phyloP scores from a whole-genome alignment of 164 flowering plant species.

The Vitis riparia region DNA sequence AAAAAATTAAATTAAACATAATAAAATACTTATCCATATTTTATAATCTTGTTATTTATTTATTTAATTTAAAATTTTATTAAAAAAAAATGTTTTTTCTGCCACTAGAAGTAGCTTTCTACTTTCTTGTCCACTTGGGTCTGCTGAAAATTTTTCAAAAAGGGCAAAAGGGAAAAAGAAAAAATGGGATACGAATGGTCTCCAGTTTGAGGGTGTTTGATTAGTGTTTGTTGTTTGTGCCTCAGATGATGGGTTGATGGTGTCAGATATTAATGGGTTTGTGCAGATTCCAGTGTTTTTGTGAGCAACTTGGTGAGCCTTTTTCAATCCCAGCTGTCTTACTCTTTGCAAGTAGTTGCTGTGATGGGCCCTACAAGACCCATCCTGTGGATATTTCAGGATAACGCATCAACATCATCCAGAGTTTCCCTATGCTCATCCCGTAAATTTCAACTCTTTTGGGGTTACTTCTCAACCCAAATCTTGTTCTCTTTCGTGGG shows the following conservation, averaged over 20 bases:
- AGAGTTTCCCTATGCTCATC: conserved; percentile 22
- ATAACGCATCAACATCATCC: conserved; percentile 29
- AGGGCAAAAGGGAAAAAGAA: no score
- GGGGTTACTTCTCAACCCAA: background rate
- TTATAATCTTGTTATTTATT: no score
- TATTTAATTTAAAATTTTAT: no score
- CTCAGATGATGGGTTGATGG: conserved; percentile 1
- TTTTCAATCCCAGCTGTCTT: conserved; percentile 30
- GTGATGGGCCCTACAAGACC: conserved; percentile 31
- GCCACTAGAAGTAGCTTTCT: no score
- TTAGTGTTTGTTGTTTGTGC: background rate
- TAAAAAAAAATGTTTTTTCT: no score
- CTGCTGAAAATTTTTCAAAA: no score
- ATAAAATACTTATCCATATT: no score
- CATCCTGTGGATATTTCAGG: conserved; percentile 19
- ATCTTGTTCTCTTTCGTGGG: conserved; percentile 9
- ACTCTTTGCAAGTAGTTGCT: conserved; percentile 24
- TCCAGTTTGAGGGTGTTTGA: background rate
- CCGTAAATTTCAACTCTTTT: conserved; percentile 19
- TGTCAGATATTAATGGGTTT: conserved; percentile 24
- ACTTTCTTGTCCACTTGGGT: no score
- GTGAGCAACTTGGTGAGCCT: conserved; percentile 23
- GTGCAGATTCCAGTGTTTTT: conserved; percentile 22
- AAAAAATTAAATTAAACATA: no score
- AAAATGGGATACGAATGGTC: no score